phyloP scores from a whole-genome alignment of 2,329 filamentous ascomycete genomes.

The Phoma sp. region DNA sequence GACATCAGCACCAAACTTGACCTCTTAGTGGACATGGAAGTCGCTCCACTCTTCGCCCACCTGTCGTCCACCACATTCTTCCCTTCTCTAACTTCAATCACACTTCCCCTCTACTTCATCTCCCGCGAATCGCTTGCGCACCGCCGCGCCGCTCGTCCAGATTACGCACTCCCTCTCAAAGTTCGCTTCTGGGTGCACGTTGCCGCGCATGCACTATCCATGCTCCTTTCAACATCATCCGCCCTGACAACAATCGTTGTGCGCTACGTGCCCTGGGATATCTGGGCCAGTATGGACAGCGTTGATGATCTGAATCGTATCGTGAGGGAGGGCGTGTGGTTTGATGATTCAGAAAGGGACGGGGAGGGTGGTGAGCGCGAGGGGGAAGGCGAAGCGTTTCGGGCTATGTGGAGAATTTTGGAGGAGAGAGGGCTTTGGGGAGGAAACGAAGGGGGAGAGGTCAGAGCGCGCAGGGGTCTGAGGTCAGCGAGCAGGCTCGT shows the following conservation, averaged over 20 bases:
- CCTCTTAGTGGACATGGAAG: constrained; percentile 41
- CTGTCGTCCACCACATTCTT: constrained; percentile 33
- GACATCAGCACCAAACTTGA: constrained; percentile 39
- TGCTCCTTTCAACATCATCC: constrained; percentile 21
- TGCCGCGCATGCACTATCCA: constrained; percentile 36
- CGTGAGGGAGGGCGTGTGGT: constrained; percentile 37
- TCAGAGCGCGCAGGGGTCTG: constrained; percentile 14
- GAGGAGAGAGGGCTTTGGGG: constrained; percentile 12
- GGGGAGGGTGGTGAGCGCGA: constrained; percentile 27
- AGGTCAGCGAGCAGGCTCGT: constrained; percentile 26
- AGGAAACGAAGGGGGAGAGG: neutral
- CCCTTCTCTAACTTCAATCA: constrained; percentile 32
- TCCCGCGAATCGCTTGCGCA: constrained; percentile 29
- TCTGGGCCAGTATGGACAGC: constrained; percentile 45
- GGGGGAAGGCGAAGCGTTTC: constrained; percentile 41
- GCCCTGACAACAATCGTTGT: constrained; percentile 31
- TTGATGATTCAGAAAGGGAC: constrained; percentile 22
- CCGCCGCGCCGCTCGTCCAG: constrained; percentile 30
- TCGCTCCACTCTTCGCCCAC: constrained; percentile 42
- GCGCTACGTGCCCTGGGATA: constrained; percentile 42
- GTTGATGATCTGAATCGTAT: constrained; percentile 37
- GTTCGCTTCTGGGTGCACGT: constrained; percentile 44
- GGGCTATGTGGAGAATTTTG: constrained; percentile 33
- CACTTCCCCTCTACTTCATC: constrained; percentile 44
- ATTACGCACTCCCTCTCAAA: constrained; percentile 35